Base-by-base conservation (phyloP, 208 protist species). In the Acanthamoeba castellanii region DNA sequence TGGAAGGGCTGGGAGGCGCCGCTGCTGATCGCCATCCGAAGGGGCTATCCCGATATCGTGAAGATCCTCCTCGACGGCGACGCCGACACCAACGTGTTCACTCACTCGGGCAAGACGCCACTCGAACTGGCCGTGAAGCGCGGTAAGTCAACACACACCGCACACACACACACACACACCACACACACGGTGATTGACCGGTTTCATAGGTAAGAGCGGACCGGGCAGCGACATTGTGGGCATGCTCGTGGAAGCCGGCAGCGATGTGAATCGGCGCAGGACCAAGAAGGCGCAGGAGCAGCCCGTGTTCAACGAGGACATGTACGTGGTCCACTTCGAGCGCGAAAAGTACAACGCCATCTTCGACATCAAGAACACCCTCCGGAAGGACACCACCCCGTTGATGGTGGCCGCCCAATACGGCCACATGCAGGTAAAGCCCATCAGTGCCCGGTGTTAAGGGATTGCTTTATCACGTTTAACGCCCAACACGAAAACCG, bases 281-380 rank as follows among this genome's bases (percentile, higher is more conserved):
- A 76, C 30, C 8, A 84, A 55, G 32, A 94, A 94, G n/a, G 61
- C 61, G 50, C 42, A 78, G 30, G 55, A 76, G 6, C 90, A 94
- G 37, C 90, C 90, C 2, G 90, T 94, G 9, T 94, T 94, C 90
- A 76, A 94, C 68, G 90, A 94, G 72, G 90, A 94, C 68, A 94
- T 94, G 90, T 94, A 94, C 55, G 90, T 94, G 30, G 90, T 94
- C 9, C 90, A 94, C 37, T 94, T 94, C n/a, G 90, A 94, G 45
- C 34, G 90, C 27, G 90, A 94, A 45, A 94, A 94, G 90, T 94
- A 94, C 72, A 94, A 84, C 55, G 50, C 90, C 50, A 78, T 84
- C 18, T 94, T 72, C 90, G 90, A 94, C 32, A 94, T 94, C 64
- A 57, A 84, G 52, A 94, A 94, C 90, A 94, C 90, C 22, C 47